Percentiles rank a stretch among this genome's conserved stretches.
phyloP scores from a whole-genome alignment of 1,284 basidiomycete species.

The Jaminaea rosea region DNA sequence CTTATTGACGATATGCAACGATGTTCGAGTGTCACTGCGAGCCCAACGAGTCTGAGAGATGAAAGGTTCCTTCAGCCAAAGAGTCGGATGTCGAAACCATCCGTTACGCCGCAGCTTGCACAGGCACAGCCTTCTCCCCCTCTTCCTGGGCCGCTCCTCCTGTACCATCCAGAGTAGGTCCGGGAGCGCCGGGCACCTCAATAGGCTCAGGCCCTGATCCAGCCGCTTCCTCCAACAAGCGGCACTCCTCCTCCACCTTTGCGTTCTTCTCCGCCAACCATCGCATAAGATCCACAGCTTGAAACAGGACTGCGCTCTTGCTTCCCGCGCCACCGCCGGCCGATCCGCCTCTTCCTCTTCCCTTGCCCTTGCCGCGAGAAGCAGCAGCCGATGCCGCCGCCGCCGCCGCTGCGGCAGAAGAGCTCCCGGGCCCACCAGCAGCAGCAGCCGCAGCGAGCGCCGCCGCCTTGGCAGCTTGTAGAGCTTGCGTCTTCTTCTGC shows the following conservation, averaged over 20 bases:
- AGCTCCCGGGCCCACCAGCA: not conserved
- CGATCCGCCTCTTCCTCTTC: constrained; percentile 38
- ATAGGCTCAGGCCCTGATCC: not conserved
- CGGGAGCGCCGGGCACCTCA: too few relatives aligned
- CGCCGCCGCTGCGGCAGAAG: too few relatives aligned
- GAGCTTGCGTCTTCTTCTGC: not conserved
- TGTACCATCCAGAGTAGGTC: too few relatives aligned
- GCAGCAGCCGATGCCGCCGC: constrained; percentile 2
- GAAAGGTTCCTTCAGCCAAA: too few relatives aligned
- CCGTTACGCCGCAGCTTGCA: too few relatives aligned
- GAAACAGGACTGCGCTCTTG: constrained; percentile 44
- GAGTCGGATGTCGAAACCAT: too few relatives aligned
- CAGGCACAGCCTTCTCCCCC: too few relatives aligned
- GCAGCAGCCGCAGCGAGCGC: not conserved
- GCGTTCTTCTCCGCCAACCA: constrained; percentile 40
- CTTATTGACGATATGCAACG: too few relatives aligned
- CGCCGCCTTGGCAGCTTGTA: not conserved
- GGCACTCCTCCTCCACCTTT: constrained; percentile 23
- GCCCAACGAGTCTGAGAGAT: too few relatives aligned
- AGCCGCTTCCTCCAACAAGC: constrained; percentile 20
- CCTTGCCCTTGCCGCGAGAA: constrained; percentile 29
- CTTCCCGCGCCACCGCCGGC: constrained; percentile 41
- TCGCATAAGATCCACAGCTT: constrained; percentile 41
- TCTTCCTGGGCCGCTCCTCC: too few relatives aligned
- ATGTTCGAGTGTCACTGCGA: too few relatives aligned